Conservation (phyloP, 2,329 filamentous ascomycete species). For the Tolypocladium amazonense region DNA sequence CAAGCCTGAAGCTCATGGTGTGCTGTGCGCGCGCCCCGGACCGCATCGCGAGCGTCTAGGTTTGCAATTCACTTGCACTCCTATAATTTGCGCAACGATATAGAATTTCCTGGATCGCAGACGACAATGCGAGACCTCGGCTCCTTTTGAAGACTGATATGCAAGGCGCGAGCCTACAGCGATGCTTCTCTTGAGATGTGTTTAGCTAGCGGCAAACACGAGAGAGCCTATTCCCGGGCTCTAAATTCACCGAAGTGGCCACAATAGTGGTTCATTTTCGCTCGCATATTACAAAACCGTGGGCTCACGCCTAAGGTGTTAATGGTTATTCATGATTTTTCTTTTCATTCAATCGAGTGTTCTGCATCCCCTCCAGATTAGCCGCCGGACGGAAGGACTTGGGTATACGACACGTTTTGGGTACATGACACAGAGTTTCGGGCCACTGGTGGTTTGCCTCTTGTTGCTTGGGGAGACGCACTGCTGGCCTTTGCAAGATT, state of each 20-base stretch:
- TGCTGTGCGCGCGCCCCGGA: slow-evolving; percentile 80
- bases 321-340: not conserved
- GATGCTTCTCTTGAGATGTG: not conserved
- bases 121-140: not conserved
- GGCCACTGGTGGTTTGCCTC: not conserved
- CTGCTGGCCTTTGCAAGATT: not conserved
- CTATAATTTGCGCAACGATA: not conserved
- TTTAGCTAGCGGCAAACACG: too few relatives aligned
- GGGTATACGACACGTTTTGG: not conserved
- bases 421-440: too few relatives aligned
- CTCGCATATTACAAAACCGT: not conserved
- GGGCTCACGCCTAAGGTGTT: not conserved
- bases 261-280: not conserved
- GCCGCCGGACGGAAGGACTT: slow-evolving; percentile 1
- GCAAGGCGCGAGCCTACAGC: not conserved
- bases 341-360: not conserved
- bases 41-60: slow-evolving; percentile 36
- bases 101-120: not conserved
- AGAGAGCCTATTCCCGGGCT: not conserved
- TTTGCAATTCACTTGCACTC: not conserved
- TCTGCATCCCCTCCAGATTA: not conserved
- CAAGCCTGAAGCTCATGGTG: slow-evolving; percentile 82
- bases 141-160: not conserved
- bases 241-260: not conserved
- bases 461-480: not conserved